phyloP scores from a whole-genome alignment of 2,329 filamentous ascomycete species.

The Aureobasidium sp. region DNA sequence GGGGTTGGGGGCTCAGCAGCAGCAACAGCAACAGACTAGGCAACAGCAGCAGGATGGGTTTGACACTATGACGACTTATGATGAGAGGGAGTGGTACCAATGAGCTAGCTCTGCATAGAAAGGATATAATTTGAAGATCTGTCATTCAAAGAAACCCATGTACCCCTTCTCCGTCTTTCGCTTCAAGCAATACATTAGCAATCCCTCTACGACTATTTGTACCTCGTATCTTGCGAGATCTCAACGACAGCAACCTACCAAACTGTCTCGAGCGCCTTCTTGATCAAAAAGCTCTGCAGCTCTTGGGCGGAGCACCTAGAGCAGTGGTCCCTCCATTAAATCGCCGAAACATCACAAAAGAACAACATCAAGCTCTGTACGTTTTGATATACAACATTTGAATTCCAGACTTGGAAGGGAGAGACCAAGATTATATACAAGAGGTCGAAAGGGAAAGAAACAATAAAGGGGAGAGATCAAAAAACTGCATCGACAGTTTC shows the following conservation, averaged over 20 bases:
- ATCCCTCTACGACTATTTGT: no score
- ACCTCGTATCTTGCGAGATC: no score
- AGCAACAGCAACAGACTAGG: background rate
- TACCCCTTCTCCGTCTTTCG: no score
- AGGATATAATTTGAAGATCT: background rate
- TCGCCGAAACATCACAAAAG: background rate
- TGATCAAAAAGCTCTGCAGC: no score
- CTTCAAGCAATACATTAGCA: no score
- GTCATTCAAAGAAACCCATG: background rate
- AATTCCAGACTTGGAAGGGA: no score
- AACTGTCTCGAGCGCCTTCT: no score
- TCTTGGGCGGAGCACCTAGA: no score
- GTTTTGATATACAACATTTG: background rate
- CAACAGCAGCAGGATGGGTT: constrained; percentile 1
- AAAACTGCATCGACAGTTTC: background rate
- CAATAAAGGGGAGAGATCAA: background rate
- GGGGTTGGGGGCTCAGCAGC: background rate
- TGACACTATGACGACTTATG: constrained; percentile 14
- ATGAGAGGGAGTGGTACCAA: constrained; percentile 17
- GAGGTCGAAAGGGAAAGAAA: background rate
- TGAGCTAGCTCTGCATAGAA: background rate
- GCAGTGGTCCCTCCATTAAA: no score
- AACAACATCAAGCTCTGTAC: background rate
- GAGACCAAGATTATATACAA: constrained; percentile 9
- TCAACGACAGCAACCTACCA: no score